Base-by-base conservation (phyloP, 1,139 yeast genomes). In the Suhomyces choctaworum region DNA sequence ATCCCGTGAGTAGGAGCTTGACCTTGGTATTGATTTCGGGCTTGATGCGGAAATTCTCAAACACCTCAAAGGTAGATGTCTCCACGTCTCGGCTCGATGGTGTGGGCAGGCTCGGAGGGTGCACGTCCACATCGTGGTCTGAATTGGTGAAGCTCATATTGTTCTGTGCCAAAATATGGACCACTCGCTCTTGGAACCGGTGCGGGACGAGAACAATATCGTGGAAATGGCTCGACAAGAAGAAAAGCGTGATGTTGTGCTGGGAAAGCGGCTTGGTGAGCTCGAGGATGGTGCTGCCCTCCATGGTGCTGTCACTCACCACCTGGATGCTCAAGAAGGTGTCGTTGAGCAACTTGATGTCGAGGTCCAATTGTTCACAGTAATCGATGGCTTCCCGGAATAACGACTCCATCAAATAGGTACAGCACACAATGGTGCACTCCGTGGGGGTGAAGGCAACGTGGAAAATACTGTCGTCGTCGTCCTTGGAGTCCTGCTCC, bases 171-270 rank as follows among this genome's bases (percentile, higher is more conserved):
- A 80, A 54, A 5, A 77, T 69, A 20, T 51, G 50, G 3, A 73
- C 53, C 0, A 78, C 84, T 37, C 65, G 64, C 2, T 62, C 65
- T 42, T 68, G 68, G 8, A 66, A 64, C 4, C 56, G 47, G 27
- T 52, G 55, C 0, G 89, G 88, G 12, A 81, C 70, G 25, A 82
- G 62, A n/a, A 82, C 83, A 32, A 78, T 76, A 54, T 82, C 85
- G 34, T 81, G 73, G 49, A 78, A 80, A 57, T 82, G 83, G 26
- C 82, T 78, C 10, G 82, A 75, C 26, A 82, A 57, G 56, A 81
- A 82, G 51, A 80, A 80, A 22, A 82, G 63, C 3, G 87, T 70
- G 22, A 82, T 78, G 11, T 68, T 68, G 34, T 79, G 78, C 24
- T 69, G 66, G 0, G 84, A 73, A 14, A 82, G 60, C 3, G 89